Conservation (phyloP, 345 rosid species). For the Brassica rapa region DNA sequence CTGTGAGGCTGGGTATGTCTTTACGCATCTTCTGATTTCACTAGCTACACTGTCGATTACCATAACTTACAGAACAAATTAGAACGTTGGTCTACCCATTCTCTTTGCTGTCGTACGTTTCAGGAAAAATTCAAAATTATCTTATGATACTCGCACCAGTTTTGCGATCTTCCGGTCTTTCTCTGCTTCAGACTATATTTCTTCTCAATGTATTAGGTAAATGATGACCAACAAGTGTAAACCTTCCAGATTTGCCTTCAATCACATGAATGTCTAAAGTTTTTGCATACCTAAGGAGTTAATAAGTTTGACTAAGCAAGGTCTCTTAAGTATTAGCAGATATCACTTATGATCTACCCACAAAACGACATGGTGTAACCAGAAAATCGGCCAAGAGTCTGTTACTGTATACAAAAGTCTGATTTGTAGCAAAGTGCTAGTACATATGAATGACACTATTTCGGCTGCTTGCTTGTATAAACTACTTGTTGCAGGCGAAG, state of each 20-base stretch:
- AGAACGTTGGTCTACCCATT: conserved; percentile 12
- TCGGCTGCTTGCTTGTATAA: conserved; percentile 6
- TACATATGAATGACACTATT: conserved; percentile 6
- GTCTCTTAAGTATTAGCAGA: not conserved
- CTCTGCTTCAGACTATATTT: conserved; percentile 72
- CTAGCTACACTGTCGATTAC: not conserved
- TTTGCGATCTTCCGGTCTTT: conserved; percentile 72
- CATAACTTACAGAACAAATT: not conserved
- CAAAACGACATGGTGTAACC: not conserved
- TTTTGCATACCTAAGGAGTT: not conserved
- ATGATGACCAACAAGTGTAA: not conserved
- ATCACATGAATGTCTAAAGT: not conserved
- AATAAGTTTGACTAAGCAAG: not conserved
- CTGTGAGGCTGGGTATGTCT: conserved; percentile 66
- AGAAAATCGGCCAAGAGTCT: not conserved
- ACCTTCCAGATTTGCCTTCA: conserved; percentile 17
- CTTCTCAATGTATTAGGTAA: conserved; percentile 80
- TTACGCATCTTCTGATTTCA: not conserved
- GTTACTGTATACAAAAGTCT: not conserved
- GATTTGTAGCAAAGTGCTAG: not conserved
- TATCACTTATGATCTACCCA: not conserved
- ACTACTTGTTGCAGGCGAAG: conserved; percentile 58
- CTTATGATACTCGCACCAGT: conserved; percentile 67
- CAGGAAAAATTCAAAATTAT: conserved; percentile 64
- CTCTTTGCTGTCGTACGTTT: conserved; percentile 22